Evolutionary conservation across 2,329 filamentous ascomycete species (phyloP), one percentile per base, ranked within the genome.

Genomic region (Alternaria postmessia): DNA sequence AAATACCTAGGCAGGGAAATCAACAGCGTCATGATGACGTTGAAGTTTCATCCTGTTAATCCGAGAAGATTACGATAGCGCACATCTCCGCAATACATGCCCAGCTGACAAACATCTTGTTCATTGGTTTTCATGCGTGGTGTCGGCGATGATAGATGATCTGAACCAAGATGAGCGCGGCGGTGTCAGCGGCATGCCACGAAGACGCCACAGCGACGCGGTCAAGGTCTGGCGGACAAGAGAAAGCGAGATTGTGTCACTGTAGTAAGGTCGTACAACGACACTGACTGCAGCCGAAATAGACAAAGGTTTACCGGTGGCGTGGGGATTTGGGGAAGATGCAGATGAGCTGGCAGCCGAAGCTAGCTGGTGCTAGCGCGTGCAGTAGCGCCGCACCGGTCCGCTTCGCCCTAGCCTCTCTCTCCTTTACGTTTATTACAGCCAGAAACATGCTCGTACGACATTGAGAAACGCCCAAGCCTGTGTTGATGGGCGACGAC

Each of bases 321-420:
- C 46, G 18, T 48, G 28, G 12, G 14, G 3, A 24, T 34, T 30
- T 20, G 44, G 18, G 30, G 46, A 28, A 48, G 18, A 34, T 48
- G 28, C 28, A 48, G 32, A 12, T 11, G 32, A 34, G 5, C 32
- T 16, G 32, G 32, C 32, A 5, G 32, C 12, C 32, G 11, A 34
- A 34, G 32, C 32, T 34, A 34, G 9, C 32, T 11, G 9, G 32
- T 34, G 32, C 9, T 34, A 34, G 14, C 14, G 12, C 14, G 44
- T 22, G 44, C 44, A 22, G 44, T 48, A 48, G 44, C 44, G 30
- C 44, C 30, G 44, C 44, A 48, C 28, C 18, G 44, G 44, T 34
- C 44, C 44, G 44, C 44, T 14, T 24, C 2, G 28, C 34, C 2
- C 44, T 48, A 30, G 28, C 44, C 44, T 22, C 28, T 30, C 44